phyloP scores from a whole-genome alignment of 2,329 filamentous ascomycete species.

The Septoria petroselini region DNA sequence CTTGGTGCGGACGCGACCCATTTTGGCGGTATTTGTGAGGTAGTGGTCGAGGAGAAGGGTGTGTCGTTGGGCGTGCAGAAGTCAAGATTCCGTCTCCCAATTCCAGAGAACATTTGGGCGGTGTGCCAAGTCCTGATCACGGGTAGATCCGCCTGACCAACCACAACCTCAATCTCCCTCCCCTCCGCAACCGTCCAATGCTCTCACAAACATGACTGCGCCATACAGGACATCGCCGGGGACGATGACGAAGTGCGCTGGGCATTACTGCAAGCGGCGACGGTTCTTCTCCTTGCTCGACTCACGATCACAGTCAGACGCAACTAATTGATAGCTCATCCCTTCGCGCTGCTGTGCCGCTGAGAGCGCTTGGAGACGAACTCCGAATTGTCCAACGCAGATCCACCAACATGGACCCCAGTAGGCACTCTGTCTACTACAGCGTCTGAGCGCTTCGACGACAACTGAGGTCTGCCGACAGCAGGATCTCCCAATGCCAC shows the following conservation, averaged over 20 bases:
- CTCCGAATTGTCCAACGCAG: constrained; percentile 4
- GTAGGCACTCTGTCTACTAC: constrained; percentile 5
- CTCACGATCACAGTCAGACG: no score
- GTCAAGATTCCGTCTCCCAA: background rate
- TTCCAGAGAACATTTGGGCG: background rate
- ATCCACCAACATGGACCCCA: constrained; percentile 12
- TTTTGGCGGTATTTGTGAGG: constrained; percentile 41
- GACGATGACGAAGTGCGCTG: background rate
- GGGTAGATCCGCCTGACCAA: background rate
- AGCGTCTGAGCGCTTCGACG: constrained; percentile 6
- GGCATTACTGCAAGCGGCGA: background rate
- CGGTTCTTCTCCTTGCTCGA: no score
- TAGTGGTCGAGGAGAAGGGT: constrained; percentile 9
- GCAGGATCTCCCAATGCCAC: constrained; percentile 9
- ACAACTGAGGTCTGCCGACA: constrained; percentile 6
- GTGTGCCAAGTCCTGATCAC: background rate
- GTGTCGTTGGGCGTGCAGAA: constrained; percentile 15
- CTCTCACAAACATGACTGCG: background rate
- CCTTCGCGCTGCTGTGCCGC: constrained; percentile 13
- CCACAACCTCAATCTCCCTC: no score
- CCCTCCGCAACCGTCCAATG: no score
- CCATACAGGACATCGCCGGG: background rate
- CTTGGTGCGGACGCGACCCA: constrained; percentile 59
- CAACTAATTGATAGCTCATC: background rate
- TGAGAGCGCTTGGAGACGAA: constrained; percentile 8